Base-by-base conservation (phyloP, 2,329 filamentous ascomycete species). In the Fusarium buharicum region DNA sequence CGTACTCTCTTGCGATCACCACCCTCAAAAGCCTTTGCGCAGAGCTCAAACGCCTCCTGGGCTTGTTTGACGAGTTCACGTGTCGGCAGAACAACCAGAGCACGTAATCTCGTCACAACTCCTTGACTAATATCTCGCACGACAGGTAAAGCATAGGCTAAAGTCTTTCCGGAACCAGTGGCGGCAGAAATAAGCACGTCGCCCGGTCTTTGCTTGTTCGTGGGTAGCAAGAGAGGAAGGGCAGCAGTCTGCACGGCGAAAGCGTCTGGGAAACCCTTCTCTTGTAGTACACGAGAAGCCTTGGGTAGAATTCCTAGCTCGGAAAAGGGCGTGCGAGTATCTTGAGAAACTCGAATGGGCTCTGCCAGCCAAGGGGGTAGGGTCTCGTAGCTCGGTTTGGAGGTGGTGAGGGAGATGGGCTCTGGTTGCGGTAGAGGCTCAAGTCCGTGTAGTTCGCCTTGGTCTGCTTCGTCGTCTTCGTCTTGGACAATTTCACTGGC, bases 111-210 rank as follows among this genome's bases (percentile, higher is more conserved):
- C 1, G 90, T 90, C 11, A 87, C 82, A 18, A 79, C 78, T 13
- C 84, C 83, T 28, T 84, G 81, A 64, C 89, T 88, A 44, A 99
- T 79, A 46, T 90, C 88, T 40, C 92, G 86, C 4, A 96, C 84
- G 55, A 99, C 87, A 0, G 95, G 95, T 3, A 99, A 79, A 1
- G 94, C 86, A 71, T 99, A 99, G 0, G 94, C 90, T 14, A 99
- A 76, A 0, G 95, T 99, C 74, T 99, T 99, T 53, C 95, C 95
- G 1, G 95, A 98, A 9, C 95, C 95, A 0, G 95, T 99, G 1
- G 94, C 91, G 0, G 96, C 95, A 8, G 93, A 95, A 3, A 99
- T 89, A 39, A 96, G 89, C 5, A 99, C 77, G 74, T 99, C 95
- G 6, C 92, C 90, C 2, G 84, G 78, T 31, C 87, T 83, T 31